phyloP scores from a whole-genome alignment of 768 basidiomycete genomes.

The Chlorophyllum brunneum region DNA sequence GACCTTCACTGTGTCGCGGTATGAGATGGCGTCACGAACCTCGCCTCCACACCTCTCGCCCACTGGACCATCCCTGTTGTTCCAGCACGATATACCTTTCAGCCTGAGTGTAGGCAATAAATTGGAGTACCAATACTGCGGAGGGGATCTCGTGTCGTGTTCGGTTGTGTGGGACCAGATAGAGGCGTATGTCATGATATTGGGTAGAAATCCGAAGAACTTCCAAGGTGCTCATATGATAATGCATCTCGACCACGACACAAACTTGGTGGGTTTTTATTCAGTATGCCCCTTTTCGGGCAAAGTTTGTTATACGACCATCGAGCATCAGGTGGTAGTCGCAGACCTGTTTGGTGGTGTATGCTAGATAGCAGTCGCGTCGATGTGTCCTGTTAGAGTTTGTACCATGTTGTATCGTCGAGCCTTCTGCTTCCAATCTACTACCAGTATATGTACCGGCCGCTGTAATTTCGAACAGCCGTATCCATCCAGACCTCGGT shows the following conservation, averaged over 20 bases:
- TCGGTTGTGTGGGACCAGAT: background rate
- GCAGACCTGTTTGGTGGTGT: background rate
- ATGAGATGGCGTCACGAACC: background rate
- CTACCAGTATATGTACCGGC: no score
- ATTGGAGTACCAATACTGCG: background rate
- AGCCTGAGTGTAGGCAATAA: background rate
- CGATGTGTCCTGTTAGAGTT: no score
- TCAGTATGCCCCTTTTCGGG: constrained; percentile 5
- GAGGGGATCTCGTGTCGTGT: background rate
- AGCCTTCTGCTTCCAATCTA: no score
- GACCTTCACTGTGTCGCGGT: background rate
- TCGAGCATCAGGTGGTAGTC: background rate
- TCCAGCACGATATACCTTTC: background rate
- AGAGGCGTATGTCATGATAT: background rate
- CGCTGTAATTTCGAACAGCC: no score
- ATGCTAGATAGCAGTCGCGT: no score
- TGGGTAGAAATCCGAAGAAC: background rate
- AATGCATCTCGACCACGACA: background rate
- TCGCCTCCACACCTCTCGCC: background rate
- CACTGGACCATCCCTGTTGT: background rate
- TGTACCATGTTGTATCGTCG: background rate
- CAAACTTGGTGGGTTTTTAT: background rate
- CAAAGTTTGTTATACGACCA: constrained; percentile 1
- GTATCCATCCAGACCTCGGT: no score
- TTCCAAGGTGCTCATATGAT: background rate